These are phyloP conservation scores for Trypanosoma brucei DNA, from an alignment of 208 protist genomes.

Conservation along the genomic window DNA sequence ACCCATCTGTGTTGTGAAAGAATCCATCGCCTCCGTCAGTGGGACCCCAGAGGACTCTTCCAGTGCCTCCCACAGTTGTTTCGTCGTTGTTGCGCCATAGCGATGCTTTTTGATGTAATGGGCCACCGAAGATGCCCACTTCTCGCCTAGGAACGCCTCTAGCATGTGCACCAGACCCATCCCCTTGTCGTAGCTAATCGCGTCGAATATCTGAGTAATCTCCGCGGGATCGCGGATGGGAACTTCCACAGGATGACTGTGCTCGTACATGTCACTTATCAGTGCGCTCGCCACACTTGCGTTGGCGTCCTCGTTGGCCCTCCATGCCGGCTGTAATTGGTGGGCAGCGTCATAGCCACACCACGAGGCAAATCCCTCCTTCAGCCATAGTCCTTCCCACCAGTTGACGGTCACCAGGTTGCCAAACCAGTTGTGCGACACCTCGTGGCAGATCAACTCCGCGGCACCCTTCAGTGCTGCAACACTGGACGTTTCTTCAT, in stretches of 20 bases:
- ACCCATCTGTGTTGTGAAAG: constrained; percentile 91
- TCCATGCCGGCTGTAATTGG: constrained; percentile 84
- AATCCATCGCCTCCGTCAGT: constrained; percentile 84
- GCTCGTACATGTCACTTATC: constrained; percentile 84
- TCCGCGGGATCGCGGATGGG: constrained; percentile 85
- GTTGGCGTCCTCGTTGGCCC: constrained; percentile 78
- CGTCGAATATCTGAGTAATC: constrained; percentile 97
- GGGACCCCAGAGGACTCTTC: constrained; percentile 77
- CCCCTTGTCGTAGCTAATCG: constrained; percentile 95
- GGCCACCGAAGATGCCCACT: constrained; percentile 84
- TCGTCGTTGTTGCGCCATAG: constrained; percentile 91
- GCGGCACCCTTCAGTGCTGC: constrained; percentile 70
- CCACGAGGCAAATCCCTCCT: constrained; percentile 99
- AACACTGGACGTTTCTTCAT: constrained; percentile 56
- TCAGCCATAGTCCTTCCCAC: constrained; percentile 98
- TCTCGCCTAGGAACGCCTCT: constrained; percentile 79
- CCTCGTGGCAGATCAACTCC: constrained; percentile 94
- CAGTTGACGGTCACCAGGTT: constrained; percentile 99
- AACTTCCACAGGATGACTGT: constrained; percentile 96
- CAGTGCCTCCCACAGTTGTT: constrained; percentile 93
- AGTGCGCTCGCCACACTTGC: constrained; percentile 61
- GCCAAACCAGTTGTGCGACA: constrained; percentile 97
- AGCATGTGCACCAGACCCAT: constrained; percentile 94
- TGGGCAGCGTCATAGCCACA: constrained; percentile 87
- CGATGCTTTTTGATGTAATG: constrained; percentile 91